These are phyloP conservation scores for Symbiodinium pilosum DNA, from an alignment of 73 alveolate genomes.

Conservation along the genomic window DNA sequence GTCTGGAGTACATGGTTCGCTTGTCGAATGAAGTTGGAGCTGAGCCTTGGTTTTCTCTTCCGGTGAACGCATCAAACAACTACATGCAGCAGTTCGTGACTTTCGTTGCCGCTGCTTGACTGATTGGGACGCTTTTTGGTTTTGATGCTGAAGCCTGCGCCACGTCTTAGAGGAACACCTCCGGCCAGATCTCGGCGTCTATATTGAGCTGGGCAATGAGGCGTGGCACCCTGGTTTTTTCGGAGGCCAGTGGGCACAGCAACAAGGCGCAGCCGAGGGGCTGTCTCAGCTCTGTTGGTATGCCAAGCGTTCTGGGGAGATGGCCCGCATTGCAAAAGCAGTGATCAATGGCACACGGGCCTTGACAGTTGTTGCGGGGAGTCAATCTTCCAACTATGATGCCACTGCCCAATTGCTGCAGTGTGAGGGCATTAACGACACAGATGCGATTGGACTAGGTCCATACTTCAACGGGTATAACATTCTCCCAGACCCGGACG, in stretches of 20 bases:
- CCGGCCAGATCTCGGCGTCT: conserved; percentile 68
- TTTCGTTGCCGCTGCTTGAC: conserved; percentile 35
- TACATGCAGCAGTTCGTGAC: conserved; percentile 50
- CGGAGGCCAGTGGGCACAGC: conserved; percentile 86
- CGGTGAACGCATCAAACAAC: conserved; percentile 52
- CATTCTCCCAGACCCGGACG: conserved; percentile 69
- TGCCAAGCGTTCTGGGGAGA: conserved; percentile 79
- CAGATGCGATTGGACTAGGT: conserved; percentile 79
- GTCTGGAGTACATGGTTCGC: conserved; percentile 82
- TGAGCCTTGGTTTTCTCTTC: conserved; percentile 79
- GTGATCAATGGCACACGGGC: conserved; percentile 34
- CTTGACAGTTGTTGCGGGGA: conserved; percentile 70
- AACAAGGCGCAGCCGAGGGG: conserved; percentile 79
- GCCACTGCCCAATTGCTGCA: conserved; percentile 66
- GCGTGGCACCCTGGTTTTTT: conserved; percentile 39
- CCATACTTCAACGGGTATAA: conserved; percentile 73
- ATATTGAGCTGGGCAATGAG: conserved; percentile 78
- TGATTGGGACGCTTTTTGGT: neutral
- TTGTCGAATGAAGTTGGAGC: conserved; percentile 85
- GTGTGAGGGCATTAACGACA: conserved; percentile 88
- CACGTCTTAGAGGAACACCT: neutral
- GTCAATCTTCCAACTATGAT: conserved; percentile 66
- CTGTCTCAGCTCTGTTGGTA: conserved; percentile 62
- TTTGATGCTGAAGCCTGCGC: too few species aligned
- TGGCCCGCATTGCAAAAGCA: conserved; percentile 35